phyloP scores from a whole-genome alignment of 768 basidiomycete species.

The Russula ochroleuca region DNA sequence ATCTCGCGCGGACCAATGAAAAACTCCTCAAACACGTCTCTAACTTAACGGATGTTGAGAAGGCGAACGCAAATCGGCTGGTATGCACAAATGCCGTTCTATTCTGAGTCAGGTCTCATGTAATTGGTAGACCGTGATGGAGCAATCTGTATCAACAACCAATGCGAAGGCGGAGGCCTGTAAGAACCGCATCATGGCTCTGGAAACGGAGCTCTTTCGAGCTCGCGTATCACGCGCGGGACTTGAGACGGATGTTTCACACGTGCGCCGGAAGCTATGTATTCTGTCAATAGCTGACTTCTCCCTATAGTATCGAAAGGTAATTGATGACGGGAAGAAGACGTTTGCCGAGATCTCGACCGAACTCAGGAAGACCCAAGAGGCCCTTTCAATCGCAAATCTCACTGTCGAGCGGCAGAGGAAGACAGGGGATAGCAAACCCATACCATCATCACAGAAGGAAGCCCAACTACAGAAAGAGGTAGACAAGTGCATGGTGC shows the following conservation, averaged over 20 bases:
- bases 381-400: slow-evolving; percentile 7
- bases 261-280: slow-evolving; percentile 6
- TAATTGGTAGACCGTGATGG: slow-evolving; percentile 19
- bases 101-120: not conserved
- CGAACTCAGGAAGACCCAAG: slow-evolving; percentile 10
- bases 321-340: slow-evolving; percentile 16
- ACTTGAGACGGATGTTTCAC: not conserved
- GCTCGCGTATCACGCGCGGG: slow-evolving; percentile 15
- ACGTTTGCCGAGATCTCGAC: not conserved
- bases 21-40: slow-evolving; percentile 65
- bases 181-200: not conserved
- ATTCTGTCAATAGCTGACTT: not conserved
- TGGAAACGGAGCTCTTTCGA: slow-evolving; percentile 6
- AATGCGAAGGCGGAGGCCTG: slow-evolving; percentile 9
- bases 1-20: slow-evolving; percentile 50
- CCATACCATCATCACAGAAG: slow-evolving; percentile 30
- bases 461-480: slow-evolving; percentile 45
- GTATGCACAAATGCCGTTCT: slow-evolving; percentile 41
- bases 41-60: slow-evolving; percentile 58
- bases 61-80: slow-evolving; percentile 51
- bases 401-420: slow-evolving; percentile 35
- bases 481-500: slow-evolving; percentile 57
- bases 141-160: slow-evolving; percentile 12
- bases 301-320: not conserved
- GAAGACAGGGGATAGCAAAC: slow-evolving; percentile 40